phyloP scores from a whole-genome alignment of 106 monocot genomes.

The Gastrodia elata region DNA sequence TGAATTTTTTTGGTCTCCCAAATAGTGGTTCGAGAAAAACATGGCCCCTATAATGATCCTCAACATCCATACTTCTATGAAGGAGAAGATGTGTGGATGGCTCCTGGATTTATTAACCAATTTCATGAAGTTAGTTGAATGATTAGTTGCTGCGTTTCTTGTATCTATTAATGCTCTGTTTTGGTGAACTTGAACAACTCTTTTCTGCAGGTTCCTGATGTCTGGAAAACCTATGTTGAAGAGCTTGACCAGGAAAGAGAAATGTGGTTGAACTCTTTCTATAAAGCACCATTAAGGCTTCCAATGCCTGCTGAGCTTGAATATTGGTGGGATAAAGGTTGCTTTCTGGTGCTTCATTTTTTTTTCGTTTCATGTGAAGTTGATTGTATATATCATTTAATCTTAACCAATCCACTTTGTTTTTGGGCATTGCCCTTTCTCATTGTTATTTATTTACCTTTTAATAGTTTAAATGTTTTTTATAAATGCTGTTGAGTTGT shows the following conservation, averaged over 20 bases:
- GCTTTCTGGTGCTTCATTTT: background rate
- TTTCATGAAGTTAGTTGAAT: conserved; percentile 55
- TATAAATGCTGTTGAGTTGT: background rate
- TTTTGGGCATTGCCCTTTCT: background rate
- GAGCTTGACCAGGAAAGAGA: conserved; percentile 88
- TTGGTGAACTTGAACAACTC: background rate
- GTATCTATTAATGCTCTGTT: background rate
- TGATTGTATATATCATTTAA: background rate
- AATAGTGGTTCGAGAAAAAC: conserved; percentile 71
- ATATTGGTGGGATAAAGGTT: conserved; percentile 85
- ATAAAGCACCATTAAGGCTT: conserved; percentile 69
- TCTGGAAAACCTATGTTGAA: conserved; percentile 75
- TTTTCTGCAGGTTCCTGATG: conserved; percentile 59
- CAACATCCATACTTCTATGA: conserved; percentile 89
- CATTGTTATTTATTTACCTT: background rate
- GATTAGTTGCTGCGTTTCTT: background rate
- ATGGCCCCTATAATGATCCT: conserved; percentile 82
- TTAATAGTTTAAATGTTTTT: background rate
- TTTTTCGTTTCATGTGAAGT: background rate
- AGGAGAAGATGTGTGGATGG: conserved; percentile 87
- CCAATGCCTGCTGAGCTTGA: conserved; percentile 91
- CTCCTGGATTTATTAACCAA: conserved; percentile 79
- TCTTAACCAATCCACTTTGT: background rate
- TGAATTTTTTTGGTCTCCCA: background rate
- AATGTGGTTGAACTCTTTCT: conserved; percentile 82